Evolutionary conservation across 108 stramenopile species (phyloP), one percentile per base, ranked within the genome.

Genomic region (Chaetoceros tenuissimus): DNA sequence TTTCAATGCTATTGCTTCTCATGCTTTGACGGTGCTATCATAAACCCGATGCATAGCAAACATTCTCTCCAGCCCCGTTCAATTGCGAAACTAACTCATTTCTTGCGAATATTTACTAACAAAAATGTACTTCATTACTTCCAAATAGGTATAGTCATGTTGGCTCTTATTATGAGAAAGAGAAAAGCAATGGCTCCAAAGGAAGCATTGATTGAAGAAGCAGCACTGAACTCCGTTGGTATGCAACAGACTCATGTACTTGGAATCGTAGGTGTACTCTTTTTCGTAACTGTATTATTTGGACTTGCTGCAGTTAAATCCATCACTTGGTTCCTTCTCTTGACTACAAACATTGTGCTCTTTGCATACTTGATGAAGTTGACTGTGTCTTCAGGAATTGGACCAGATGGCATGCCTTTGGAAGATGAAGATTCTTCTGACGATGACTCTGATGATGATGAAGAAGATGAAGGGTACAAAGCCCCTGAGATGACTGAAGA

Each of bases 331-430:
- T 64, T 79, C 13, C 60, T 92, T 48, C 53, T 92, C 30, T 64
- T 92, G 0, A 58, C 82, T 18, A 71, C 87, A 60, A 87, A 84
- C 51, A 71, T 84, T 27, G 73, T 80, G 0, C 61, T 92, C 18
- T 92, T 92, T 66, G 80, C 74, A 24, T 92, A 87, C 59, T 68
- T 92, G 44, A 86, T 92, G 85, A 92, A 92, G 71, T 54, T 92
- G 28, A 87, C 85, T 0, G 67, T 87, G 13, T 83, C 87, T 50
- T 77, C 73, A 30, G 78, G 81, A 16, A 69, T 77, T 2, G 89
- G 85, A 28, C 84, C 85, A 5, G 89, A 91, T 69, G 89, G 85
- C 2, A 53, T 46, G 31, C 66, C 40, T 7, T 48, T 60, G 13
- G 54, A 55, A 44, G 57, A 59, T 24, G 59, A 60, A 22, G 72